Conservation (phyloP, 768 basidiomycete species). For the Cystobasidium tubakii region DNA sequence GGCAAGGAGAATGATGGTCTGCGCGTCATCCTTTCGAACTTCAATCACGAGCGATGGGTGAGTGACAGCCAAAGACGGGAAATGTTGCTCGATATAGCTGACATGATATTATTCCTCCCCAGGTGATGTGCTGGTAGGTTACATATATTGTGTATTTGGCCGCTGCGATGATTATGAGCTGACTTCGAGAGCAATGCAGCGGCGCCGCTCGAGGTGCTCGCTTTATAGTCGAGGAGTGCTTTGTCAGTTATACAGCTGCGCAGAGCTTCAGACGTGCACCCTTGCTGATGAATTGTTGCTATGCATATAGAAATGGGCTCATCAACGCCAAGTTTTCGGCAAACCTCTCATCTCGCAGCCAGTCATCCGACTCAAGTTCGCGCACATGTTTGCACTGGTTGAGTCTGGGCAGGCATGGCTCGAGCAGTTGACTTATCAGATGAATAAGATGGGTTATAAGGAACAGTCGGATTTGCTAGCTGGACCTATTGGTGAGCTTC, state of each 20-base stretch:
- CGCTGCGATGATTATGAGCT: no score
- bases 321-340: conserved; percentile 84
- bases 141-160: no score
- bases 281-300: no score
- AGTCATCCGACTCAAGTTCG: conserved; percentile 79
- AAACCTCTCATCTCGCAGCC: conserved; percentile 71
- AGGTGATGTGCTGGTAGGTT: conserved; percentile 26
- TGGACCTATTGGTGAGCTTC: conserved; percentile 55
- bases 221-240: conserved; percentile 70
- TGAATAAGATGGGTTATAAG: conserved; percentile 54
- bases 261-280: no score
- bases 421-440: conserved; percentile 79
- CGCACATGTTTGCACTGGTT: conserved; percentile 76
- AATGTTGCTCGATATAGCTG: not conserved
- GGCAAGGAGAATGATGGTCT: conserved; percentile 75
- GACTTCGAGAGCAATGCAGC: not conserved
- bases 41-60: conserved; percentile 88
- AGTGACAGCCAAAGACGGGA: conserved; percentile 54
- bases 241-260: conserved; percentile 54
- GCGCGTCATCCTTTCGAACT: conserved; percentile 55
- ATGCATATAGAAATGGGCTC: conserved; percentile 70
- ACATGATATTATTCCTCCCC: no score
- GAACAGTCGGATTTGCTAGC: conserved; percentile 30
- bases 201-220: conserved; percentile 63
- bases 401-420: conserved; percentile 81